phyloP scores from a whole-genome alignment of 1,284 basidiomycete species.

The Trametes pubescens region DNA sequence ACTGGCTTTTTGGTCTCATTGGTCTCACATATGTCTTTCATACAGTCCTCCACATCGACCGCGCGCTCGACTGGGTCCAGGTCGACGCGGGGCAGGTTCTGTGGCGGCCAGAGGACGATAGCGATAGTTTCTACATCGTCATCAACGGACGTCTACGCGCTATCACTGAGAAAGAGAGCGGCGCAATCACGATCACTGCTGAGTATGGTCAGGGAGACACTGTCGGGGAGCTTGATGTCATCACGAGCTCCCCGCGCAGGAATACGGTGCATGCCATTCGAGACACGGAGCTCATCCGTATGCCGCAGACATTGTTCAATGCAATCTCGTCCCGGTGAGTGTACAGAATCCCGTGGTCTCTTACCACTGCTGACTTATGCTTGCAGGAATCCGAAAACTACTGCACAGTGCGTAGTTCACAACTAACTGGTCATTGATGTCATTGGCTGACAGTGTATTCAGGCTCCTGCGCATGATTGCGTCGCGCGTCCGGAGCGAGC shows the following conservation, averaged over 20 bases:
- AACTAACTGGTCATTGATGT: neutral
- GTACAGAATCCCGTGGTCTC: neutral
- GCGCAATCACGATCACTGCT: slow-evolving; percentile 83
- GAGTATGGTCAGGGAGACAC: slow-evolving; percentile 96
- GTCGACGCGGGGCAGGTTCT: slow-evolving; percentile 93
- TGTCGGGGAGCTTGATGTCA: slow-evolving; percentile 95
- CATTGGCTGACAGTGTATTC: slow-evolving; percentile 6
- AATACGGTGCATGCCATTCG: slow-evolving; percentile 98
- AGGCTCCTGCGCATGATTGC: slow-evolving; percentile 93
- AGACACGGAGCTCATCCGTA: slow-evolving; percentile 96
- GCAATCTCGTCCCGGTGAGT: slow-evolving; percentile 87
- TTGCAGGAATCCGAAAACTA: slow-evolving; percentile 90
- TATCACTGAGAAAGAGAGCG: slow-evolving; percentile 73
- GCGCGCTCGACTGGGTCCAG: slow-evolving; percentile 98
- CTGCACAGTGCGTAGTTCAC: slow-evolving; percentile 77
- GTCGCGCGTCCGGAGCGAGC: slow-evolving; percentile 86
- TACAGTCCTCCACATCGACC: slow-evolving; percentile 95
- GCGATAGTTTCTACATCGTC: slow-evolving; percentile 97
- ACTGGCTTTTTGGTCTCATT: neutral
- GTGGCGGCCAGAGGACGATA: slow-evolving; percentile 90
- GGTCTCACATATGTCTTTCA: neutral
- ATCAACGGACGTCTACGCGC: slow-evolving; percentile 96
- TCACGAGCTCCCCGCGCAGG: slow-evolving; percentile 88
- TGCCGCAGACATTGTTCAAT: slow-evolving; percentile 98
- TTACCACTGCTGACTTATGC: neutral